Base-by-base conservation (phyloP, 148 eudicot species). In the Dianthus caryophyllus region DNA sequence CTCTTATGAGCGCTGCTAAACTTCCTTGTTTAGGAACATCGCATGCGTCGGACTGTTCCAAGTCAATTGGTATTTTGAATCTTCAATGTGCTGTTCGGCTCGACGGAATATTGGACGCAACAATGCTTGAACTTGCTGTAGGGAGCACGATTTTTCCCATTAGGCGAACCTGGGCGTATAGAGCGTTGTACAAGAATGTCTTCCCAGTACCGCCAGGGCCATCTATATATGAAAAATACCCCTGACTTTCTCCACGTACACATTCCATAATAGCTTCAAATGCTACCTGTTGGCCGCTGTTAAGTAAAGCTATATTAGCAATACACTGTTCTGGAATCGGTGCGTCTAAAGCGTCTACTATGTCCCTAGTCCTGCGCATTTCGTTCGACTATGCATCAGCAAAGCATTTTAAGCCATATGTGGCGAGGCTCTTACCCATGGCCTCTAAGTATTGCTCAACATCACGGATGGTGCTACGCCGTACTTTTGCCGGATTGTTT, bases 381-480 rank as follows among this genome's bases (percentile, higher is more conserved):
- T n/a, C 56, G 3, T 3, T 9, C 0, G 8, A 2, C 18, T 30
- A 4, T 2, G 3, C 9, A 1, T 0, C 15, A 0, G 0, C 2
- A 1, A 66, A 3, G 3, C 30, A 9, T 0, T 10, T 9, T 4
- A 66, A 57, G 0, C 26, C 43, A n/a, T 17, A 66, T 1, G 26
- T 58, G 9, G 16, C 18, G 1, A 66, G 18, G 1, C 3, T 30
- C 12, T 66, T 66, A 0, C 69, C 69, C 59, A 66, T 66, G 6
- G 12, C 10, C 5, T 50, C 46, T 2, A 66, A 12, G 1, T 11
- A 17, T 4, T 21, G 10, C 10, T 50, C 47, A 11, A 66, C 5
- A 0, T 0, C 6, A 0, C 9, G 1, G 0, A 29, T 2, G 1
- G 27, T 50, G 2, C 29, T 6, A 9, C 0, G 1, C 0, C 43